A percentile compares a stretch with the other conserved stretches of the same genome.
phyloP scores from a whole-genome alignment of 164 flowering plant genomes.

The Annona cherimola region DNA sequence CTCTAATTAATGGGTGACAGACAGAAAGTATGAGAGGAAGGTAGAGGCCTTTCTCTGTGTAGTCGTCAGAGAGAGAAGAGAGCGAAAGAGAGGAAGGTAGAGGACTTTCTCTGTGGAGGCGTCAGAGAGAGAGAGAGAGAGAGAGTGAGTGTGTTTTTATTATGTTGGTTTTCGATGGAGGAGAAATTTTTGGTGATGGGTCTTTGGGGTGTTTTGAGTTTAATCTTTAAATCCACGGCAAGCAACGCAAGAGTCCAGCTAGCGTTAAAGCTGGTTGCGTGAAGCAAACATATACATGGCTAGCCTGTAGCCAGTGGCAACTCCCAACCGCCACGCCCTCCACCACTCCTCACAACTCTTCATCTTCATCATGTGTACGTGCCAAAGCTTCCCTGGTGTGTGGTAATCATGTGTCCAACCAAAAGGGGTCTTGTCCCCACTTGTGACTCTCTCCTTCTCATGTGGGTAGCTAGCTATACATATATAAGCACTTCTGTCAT shows the following conservation, averaged over 20 bases:
- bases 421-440: no score
- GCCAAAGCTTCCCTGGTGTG: background rate
- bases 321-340: conserved; percentile 4
- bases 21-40: background rate
- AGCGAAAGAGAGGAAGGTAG: background rate
- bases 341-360: background rate
- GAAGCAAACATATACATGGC: conserved; percentile 72
- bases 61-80: background rate
- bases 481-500: no score
- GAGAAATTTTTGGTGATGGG: conserved; percentile 6
- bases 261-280: conserved; percentile 67
- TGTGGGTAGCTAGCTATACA: no score
- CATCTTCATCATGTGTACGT: background rate
- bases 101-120: background rate
- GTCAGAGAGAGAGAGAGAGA: background rate
- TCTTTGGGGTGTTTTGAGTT: conserved; percentile 8
- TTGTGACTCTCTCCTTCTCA: background rate
- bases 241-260: conserved; percentile 9
- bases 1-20: no score
- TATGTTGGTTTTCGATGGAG: background rate
- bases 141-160: background rate
- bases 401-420: no score
- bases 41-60: background rate
- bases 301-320: background rate
- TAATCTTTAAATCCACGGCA: conserved; percentile 67